Percentiles rank a stretch among this genome's conserved stretches.
Evolutionary conservation across 129 eudicot genomes (phyloP).

Genomic region (Centrapalus pauciflorus): DNA sequence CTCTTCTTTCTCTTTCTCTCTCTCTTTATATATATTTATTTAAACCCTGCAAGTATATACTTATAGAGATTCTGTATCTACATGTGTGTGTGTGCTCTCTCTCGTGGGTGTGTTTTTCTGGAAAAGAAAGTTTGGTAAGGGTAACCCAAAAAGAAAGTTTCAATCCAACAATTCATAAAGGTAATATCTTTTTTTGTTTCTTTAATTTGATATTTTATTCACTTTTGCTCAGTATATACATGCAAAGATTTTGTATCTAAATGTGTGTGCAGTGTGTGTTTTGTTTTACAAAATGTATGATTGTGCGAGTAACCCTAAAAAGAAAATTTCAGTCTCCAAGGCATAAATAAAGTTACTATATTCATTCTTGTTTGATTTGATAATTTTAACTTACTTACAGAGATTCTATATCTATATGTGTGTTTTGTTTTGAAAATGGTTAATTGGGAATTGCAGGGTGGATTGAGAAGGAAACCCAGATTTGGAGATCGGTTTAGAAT

Average conservation of each 20-base stretch:
- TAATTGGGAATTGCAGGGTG: constrained; percentile 23
- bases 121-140: not conserved
- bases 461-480: constrained; percentile 16
- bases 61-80: not conserved
- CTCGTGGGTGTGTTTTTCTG: not conserved
- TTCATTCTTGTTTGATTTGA: too few relatives aligned
- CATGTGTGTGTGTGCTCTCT: not conserved
- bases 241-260: not conserved
- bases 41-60: constrained; percentile 7
- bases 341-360: too few relatives aligned
- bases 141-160: not conserved
- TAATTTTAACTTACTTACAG: not conserved
- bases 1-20: not conserved
- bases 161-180: not conserved
- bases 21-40: constrained; percentile 4
- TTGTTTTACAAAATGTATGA: not conserved
- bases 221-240: not conserved
- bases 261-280: not conserved
- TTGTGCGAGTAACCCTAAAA: too few relatives aligned
- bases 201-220: not conserved
- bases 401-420: not conserved
- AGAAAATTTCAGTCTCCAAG: too few relatives aligned
- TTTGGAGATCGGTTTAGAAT: not conserved
- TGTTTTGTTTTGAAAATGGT: not conserved
- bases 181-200: not conserved